Evolutionary conservation across 441 rosid genomes (phyloP), one percentile per base, ranked within the genome.

Genomic region (Gossypium trilobum): DNA sequence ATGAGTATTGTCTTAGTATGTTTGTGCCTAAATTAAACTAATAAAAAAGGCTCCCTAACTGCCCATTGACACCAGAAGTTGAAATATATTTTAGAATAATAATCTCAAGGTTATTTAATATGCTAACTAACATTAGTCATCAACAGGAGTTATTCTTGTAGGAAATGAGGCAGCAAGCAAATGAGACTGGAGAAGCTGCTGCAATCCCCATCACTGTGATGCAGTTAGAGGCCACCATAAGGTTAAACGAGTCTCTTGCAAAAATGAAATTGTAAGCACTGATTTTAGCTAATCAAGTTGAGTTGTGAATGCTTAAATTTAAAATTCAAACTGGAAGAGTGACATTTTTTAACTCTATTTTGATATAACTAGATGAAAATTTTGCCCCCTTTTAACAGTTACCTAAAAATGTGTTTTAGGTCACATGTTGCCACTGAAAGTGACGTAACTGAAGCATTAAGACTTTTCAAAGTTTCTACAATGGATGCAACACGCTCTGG

Each of bases 401-500:
- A 10, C 42, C 10, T 33, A 6, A 33, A 9, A 58, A 72, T 16
- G 76, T 39, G 64, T 54, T 46, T 48, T 71, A 92, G 99, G 87
- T 92, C 97, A 64, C 93, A 91, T 56, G 84, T 89, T 52, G 99
- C 99, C 39, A 89, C 91, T n/a, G 95, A 87, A 84, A 82, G 85
- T 51, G 92, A 95, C 66, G 97, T 95, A 70, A 80, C 83, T 64
- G 93, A 91, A 82, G 99, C 97, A 73, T 85, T 88, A 60, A 91
- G 91, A 60, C 96, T 92, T 77, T 92, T 91, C 75, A 91, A 87
- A 74, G 89, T 91, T 66, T 88, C 98, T 72, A 91, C 99, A n/a
- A 87, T 95, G 86, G 99, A 92, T 81, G 99, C 99, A 17, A 96
- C 99, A 71, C 85, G 90, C 16, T 92, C 97, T 58, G 98, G 99